Percentiles rank a stretch among this genome's conserved stretches.
phyloP scores from a whole-genome alignment of 441 rosid genomes.

The Sinapis alba region DNA sequence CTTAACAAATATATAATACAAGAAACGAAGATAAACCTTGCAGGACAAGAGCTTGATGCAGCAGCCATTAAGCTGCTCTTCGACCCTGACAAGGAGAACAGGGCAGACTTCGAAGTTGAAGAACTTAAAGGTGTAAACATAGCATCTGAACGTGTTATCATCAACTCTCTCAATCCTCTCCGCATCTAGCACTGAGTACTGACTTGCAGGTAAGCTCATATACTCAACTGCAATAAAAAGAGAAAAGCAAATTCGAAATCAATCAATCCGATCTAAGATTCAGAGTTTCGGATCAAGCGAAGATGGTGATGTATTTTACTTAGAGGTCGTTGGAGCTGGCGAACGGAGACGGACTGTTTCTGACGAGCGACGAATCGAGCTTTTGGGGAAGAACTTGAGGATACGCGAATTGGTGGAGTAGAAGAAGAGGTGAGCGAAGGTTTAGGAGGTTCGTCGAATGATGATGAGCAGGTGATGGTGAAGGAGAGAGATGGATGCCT shows the following conservation, averaged over 20 bases:
- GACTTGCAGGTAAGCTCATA: conserved; percentile 98
- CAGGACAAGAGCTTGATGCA: conserved; percentile 93
- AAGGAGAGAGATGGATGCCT: conserved; percentile 26
- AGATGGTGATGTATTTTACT: conserved; percentile 46
- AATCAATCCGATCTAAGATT: conserved; percentile 17
- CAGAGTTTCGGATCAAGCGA: conserved; percentile 1
- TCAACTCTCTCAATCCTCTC: conserved; percentile 97
- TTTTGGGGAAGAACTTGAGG: conserved; percentile 54
- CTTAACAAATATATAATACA: conserved; percentile 9
- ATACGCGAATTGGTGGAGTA: conserved; percentile 44
- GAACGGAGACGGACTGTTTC: conserved; percentile 69
- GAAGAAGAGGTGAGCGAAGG: conserved; percentile 20
- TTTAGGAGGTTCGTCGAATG: conserved; percentile 37
- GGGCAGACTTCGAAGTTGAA: conserved; percentile 89
- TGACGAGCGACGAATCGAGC: conserved; percentile 85
- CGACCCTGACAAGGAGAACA: conserved; percentile 86
- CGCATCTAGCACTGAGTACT: conserved; percentile 95
- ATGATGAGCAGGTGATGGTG: conserved; percentile 33
- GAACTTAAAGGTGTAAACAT: conserved; percentile 80
- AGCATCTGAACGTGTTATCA: conserved; percentile 83
- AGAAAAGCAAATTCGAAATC: background rate
- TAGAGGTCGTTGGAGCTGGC: conserved; percentile 76
- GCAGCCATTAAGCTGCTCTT: conserved; percentile 84
- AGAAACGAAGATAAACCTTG: conserved; percentile 46
- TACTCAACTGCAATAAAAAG: conserved; percentile 60